A percentile compares a stretch with the other conserved stretches of the same genome.
These are phyloP conservation scores for Nemania diffusa DNA, from an alignment of 2,329 filamentous ascomycete genomes.

Conservation along the genomic window DNA sequence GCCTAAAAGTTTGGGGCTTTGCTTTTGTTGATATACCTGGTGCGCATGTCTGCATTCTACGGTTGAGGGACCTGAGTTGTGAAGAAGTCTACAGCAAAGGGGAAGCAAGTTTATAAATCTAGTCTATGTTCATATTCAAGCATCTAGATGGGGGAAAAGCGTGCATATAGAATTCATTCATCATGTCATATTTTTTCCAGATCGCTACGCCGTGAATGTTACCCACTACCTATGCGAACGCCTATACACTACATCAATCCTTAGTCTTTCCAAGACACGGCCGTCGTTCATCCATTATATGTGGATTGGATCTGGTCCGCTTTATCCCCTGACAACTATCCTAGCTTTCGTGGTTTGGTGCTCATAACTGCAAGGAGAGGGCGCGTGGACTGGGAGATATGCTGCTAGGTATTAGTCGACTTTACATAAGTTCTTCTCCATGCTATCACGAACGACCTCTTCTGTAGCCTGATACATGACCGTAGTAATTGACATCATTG, in stretches of 20 bases:
- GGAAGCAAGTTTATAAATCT: too few relatives aligned
- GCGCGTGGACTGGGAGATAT: too few relatives aligned
- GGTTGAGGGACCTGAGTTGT: too few relatives aligned
- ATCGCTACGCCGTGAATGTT: neutral
- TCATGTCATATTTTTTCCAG: neutral
- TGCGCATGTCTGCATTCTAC: too few relatives aligned
- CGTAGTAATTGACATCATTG: neutral
- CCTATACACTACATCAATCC: neutral
- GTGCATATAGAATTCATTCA: too few relatives aligned
- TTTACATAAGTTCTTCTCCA: too few relatives aligned
- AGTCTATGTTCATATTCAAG: neutral
- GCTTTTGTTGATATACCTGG: neutral
- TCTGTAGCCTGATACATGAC: too few relatives aligned
- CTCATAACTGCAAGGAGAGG: neutral
- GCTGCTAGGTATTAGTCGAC: too few relatives aligned
- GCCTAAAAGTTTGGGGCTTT: neutral
- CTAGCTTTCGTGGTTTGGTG: neutral
- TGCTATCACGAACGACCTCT: too few relatives aligned
- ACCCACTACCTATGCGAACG: neutral
- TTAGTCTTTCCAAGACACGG: too few relatives aligned
- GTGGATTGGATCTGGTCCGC: too few relatives aligned
- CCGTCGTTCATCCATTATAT: neutral
- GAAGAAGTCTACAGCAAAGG: too few relatives aligned
- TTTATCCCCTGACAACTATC: neutral
- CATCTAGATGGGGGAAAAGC: neutral